phyloP scores from a whole-genome alignment of 2,329 filamentous ascomycete genomes.

The Westerdykella sp. region DNA sequence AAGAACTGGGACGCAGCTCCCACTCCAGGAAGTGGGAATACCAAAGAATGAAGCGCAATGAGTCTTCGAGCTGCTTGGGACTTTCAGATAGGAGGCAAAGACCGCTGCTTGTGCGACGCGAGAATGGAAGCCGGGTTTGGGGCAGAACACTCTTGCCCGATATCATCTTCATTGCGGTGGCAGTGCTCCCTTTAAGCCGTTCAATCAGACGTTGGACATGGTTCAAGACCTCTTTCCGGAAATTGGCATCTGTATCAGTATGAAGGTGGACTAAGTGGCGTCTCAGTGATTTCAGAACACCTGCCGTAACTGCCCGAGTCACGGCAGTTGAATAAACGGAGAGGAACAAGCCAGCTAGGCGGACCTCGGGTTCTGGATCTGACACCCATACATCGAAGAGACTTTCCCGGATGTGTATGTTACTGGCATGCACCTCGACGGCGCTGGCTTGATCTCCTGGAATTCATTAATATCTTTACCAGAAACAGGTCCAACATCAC shows the following conservation, averaged over 20 bases:
- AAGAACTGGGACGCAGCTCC: constrained; percentile 73
- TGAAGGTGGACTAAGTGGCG: constrained; percentile 65
- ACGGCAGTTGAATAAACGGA: constrained; percentile 69
- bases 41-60: constrained; percentile 66
- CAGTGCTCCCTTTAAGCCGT: constrained; percentile 49
- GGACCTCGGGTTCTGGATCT: constrained; percentile 45
- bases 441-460: constrained; percentile 16
- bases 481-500: constrained; percentile 5
- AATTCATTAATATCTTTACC: background rate
- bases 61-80: constrained; percentile 36
- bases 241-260: constrained; percentile 78
- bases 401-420: constrained; percentile 50
- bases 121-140: constrained; percentile 14
- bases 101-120: constrained; percentile 4
- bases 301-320: constrained; percentile 62
- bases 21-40: constrained; percentile 65
- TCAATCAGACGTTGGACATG: constrained; percentile 71
- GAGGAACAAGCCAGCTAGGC: constrained; percentile 74
- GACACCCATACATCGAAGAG: constrained; percentile 36
- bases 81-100: background rate
- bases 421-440: constrained; percentile 21
- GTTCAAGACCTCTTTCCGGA: constrained; percentile 72
- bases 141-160: background rate
- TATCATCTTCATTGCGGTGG: constrained; percentile 21
- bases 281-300: constrained; percentile 57